phyloP scores from a whole-genome alignment of 495 filamentous ascomycete genomes.

The Penicillium paradoxum region DNA sequence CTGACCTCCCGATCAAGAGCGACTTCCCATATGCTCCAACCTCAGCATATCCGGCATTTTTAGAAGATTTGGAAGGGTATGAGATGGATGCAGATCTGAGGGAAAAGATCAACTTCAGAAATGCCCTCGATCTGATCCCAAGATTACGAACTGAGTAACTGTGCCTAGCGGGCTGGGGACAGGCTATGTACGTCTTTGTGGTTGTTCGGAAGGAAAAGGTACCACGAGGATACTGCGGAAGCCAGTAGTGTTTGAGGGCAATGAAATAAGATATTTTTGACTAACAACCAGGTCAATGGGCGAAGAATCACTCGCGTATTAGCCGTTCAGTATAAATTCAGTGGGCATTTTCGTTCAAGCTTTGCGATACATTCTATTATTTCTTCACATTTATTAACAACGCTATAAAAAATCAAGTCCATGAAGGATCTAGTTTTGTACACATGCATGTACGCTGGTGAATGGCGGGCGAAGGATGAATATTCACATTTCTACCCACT shows the following conservation, averaged over 20 bases:
- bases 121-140: constrained; percentile 1
- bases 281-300: too few species aligned
- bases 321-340: too few species aligned
- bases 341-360: too few species aligned
- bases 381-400: background rate
- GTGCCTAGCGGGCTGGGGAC: too few species aligned
- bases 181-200: too few species aligned
- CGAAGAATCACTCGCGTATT: too few species aligned
- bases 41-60: constrained; percentile 5
- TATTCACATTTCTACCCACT: constrained; percentile 22
- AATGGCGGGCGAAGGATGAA: background rate
- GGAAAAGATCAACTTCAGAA: constrained; percentile 8
- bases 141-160: background rate
- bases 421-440: background rate
- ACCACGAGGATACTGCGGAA: too few species aligned
- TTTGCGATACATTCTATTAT: too few species aligned
- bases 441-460: background rate
- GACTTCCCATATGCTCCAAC: constrained; percentile 12
- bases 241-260: too few species aligned
- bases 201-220: too few species aligned
- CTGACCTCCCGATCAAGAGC: background rate
- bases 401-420: background rate
- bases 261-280: too few species aligned
- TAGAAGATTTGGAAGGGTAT: constrained; percentile 5
- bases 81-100: constrained; percentile 2